Evolutionary conservation across 495 filamentous ascomycete genomes (phyloP), one percentile per base, ranked within the genome.

Genomic region (Diplogelasinospora grovesii): DNA sequence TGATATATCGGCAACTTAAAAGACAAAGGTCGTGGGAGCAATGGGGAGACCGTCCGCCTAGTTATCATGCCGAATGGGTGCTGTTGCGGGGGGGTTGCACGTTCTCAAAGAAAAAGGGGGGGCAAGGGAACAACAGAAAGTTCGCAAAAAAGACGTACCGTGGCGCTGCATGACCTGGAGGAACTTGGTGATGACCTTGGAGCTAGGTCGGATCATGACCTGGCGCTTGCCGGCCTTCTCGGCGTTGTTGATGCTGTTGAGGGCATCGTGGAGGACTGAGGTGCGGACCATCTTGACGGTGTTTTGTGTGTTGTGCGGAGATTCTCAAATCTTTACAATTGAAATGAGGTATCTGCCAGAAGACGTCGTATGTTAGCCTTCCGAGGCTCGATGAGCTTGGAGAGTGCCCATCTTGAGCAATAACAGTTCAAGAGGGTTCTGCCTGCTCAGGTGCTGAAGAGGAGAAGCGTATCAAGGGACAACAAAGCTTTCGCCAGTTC

Each of bases 101-200:
- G 41, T 37, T n/a, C 14, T 3, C n/a, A 24, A 15, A 22, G 36
- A 40, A 18, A 7, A 9, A 29, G 10, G 8, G 10, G 11, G 39
- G 20, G 53, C 39, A 45, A 24, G 19, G 24, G 44, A 22, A 21
- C 15, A 40, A 25, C 48, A 38, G 49, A 38, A 22, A 32, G 8
- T 22, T 8, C 8, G 18, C 16, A 25, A 18, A 83, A 79, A 45
- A 85, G 20, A 85, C 87, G 45, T 90, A 97, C 92, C 93, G 71
- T 98, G 93, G 71, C 82, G 83, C 74, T 97, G 92, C 92, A 97
- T 97, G 65, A 95, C 90, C 63, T 77, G 78, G 55, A 98, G 74
- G 79, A 96, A 97, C 81, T 96, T 97, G 77, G 95, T 79, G 58
- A 96, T 97, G 75, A 97, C 92, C 81, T 98, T 98, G 59, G 90